Evolutionary conservation across 345 rosid species (phyloP).

Genomic region (Ceriops decandra): DNA sequence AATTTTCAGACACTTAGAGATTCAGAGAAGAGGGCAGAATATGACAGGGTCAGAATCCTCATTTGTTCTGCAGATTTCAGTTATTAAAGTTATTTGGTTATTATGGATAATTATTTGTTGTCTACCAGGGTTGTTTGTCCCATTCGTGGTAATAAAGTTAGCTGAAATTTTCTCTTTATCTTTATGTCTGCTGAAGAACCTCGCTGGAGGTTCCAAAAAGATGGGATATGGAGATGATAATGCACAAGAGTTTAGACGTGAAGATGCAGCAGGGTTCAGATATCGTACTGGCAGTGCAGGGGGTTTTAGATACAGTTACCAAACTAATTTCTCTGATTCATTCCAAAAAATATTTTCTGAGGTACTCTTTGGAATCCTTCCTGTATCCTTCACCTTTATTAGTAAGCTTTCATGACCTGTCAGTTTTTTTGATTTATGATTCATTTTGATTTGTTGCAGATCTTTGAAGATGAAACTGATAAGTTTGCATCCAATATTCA

Average conservation of each 20-base stretch:
- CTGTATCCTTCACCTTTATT: constrained; percentile 8
- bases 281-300: constrained; percentile 40
- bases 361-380: constrained; percentile 34
- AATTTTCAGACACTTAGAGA: constrained; percentile 58
- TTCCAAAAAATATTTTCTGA: constrained; percentile 85
- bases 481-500: constrained; percentile 57
- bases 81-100: constrained; percentile 1
- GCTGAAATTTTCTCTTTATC: constrained; percentile 9
- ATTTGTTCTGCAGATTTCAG: not conserved
- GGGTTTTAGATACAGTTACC: constrained; percentile 49
- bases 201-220: constrained; percentile 37
- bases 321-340: constrained; percentile 73
- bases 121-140: not conserved
- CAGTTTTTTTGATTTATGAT: constrained; percentile 15
- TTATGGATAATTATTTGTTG: not conserved
- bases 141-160: constrained; percentile 10
- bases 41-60: constrained; percentile 48
- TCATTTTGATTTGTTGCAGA: constrained; percentile 39
- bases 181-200: constrained; percentile 33
- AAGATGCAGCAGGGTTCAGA: constrained; percentile 16
- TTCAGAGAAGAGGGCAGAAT: constrained; percentile 61
- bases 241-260: constrained; percentile 24
- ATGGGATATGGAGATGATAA: constrained; percentile 34
- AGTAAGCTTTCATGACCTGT: constrained; percentile 14
- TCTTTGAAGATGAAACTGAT: constrained; percentile 59